Conservation (phyloP, 2,329 filamentous ascomycete genomes). For the Alternaria sp. region DNA sequence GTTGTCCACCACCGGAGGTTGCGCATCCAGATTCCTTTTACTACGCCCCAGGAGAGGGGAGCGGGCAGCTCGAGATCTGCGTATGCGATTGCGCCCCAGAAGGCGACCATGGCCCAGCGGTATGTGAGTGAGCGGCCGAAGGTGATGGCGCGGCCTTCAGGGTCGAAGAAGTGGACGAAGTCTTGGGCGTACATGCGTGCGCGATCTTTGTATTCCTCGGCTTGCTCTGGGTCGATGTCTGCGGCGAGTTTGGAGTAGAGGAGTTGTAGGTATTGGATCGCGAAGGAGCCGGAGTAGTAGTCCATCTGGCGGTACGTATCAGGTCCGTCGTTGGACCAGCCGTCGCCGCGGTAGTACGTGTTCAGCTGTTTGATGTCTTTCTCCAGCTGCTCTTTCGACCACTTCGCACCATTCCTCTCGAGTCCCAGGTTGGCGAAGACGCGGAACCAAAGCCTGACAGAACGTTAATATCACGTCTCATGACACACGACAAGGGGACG, state of each 20-base stretch:
- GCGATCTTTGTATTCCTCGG: constrained; percentile 72
- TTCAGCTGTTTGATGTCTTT: constrained; percentile 79
- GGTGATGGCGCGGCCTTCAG: constrained; percentile 73
- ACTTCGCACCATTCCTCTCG: constrained; percentile 75
- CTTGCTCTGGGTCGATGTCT: constrained; percentile 68
- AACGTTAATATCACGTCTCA: constrained; percentile 19
- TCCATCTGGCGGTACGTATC: constrained; percentile 83
- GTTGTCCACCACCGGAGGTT: constrained; percentile 82
- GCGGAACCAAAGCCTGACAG: constrained; percentile 77
- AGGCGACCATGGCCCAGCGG: constrained; percentile 84
- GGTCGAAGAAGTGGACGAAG: constrained; percentile 77
- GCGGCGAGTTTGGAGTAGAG: constrained; percentile 76
- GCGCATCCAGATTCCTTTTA: constrained; percentile 76
- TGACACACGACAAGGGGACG: not conserved
- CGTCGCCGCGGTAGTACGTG: constrained; percentile 80
- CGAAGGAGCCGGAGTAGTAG: constrained; percentile 83
- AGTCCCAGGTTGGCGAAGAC: constrained; percentile 83
- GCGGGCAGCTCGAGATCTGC: constrained; percentile 74
- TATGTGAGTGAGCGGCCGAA: constrained; percentile 82
- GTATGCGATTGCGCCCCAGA: constrained; percentile 80
- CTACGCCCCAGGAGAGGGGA: constrained; percentile 78
- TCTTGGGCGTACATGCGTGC: constrained; percentile 72
- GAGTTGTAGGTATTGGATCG: constrained; percentile 80
- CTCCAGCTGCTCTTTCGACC: constrained; percentile 72
- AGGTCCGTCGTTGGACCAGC: constrained; percentile 84